These are phyloP conservation scores for Sarocladium oryzae DNA, from an alignment of 2,329 filamentous ascomycete genomes.

Conservation along the genomic window DNA sequence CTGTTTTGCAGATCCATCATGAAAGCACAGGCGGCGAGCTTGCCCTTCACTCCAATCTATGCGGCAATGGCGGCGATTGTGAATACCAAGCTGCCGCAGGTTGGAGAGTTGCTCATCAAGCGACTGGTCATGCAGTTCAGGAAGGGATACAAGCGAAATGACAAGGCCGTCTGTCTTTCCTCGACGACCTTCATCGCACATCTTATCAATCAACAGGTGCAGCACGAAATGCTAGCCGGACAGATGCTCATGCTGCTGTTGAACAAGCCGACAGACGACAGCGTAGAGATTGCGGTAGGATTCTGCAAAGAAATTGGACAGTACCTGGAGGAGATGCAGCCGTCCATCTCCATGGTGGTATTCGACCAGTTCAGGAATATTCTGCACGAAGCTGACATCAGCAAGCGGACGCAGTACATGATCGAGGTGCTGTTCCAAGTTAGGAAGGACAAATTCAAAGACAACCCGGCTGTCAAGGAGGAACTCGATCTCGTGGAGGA, in stretches of 20 bases:
- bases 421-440: constrained; percentile 97
- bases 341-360: constrained; percentile 77
- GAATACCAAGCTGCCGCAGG: constrained; percentile 93
- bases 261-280: constrained; percentile 94
- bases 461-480: constrained; percentile 83
- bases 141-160: constrained; percentile 92
- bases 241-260: constrained; percentile 89
- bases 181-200: constrained; percentile 94
- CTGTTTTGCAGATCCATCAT: constrained; percentile 94
- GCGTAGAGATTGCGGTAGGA: constrained; percentile 93
- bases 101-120: constrained; percentile 83
- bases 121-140: constrained; percentile 86
- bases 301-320: constrained; percentile 90
- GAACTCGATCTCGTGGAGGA: constrained; percentile 95
- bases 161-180: constrained; percentile 91
- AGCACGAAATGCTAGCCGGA: constrained; percentile 86
- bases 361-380: constrained; percentile 96
- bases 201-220: constrained; percentile 91
- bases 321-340: constrained; percentile 92
- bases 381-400: constrained; percentile 92
- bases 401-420: constrained; percentile 98
- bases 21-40: constrained; percentile 93
- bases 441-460: constrained; percentile 92
- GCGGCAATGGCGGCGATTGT: constrained; percentile 94
- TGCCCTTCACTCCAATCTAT: constrained; percentile 95